A percentile compares a stretch with the other conserved stretches of the same genome.
phyloP scores from a whole-genome alignment of 148 eudicot species.

The Arbutus unedo region DNA sequence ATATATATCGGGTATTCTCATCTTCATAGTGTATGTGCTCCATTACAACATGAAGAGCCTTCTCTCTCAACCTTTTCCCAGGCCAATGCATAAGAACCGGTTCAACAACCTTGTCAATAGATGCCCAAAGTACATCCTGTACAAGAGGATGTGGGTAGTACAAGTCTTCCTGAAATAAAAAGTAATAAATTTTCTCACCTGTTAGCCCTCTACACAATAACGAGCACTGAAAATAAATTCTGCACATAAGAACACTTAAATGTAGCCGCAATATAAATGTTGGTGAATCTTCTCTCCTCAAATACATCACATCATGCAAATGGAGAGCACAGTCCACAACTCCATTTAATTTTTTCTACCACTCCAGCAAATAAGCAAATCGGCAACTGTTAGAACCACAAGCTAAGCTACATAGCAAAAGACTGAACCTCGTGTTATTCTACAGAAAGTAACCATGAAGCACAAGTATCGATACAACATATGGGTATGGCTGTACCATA shows the following conservation, averaged over 20 bases:
- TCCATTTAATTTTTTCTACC: background rate
- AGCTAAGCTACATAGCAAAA: too few species aligned
- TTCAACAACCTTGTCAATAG: conserved; percentile 76
- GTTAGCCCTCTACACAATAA: background rate
- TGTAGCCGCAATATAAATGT: background rate
- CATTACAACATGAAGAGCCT: conserved; percentile 71
- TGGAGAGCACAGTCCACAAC: background rate
- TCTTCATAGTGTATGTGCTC: conserved; percentile 98
- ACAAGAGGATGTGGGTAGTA: conserved; percentile 91
- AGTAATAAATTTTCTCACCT: background rate
- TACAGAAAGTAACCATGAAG: too few species aligned
- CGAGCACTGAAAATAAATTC: background rate
- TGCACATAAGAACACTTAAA: background rate
- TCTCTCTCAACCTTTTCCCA: conserved; percentile 81
- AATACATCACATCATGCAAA: background rate
- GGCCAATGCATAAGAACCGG: conserved; percentile 90
- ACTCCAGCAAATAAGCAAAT: background rate
- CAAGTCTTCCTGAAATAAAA: conserved; percentile 83
- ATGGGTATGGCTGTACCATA: too few species aligned
- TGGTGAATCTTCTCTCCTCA: background rate
- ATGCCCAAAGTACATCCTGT: conserved; percentile 86
- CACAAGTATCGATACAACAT: too few species aligned
- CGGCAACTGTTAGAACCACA: too few species aligned
- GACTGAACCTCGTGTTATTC: too few species aligned
- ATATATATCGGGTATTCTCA: conserved; percentile 91